Conservation (phyloP, 2,329 filamentous ascomycete species). For the Scedosporium boydii region DNA sequence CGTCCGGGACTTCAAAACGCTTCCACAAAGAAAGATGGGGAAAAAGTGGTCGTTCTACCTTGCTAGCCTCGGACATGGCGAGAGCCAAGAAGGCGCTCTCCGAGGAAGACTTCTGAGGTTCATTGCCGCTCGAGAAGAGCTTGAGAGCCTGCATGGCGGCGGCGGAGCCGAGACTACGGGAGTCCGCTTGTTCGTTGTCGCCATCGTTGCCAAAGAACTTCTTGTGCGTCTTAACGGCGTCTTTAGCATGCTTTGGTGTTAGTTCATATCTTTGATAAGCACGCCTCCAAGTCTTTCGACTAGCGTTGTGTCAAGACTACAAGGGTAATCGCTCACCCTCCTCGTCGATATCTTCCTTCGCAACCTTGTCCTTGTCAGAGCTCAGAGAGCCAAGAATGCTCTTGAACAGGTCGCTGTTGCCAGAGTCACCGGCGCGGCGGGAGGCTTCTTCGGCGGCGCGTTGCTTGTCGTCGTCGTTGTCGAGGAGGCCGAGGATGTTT, state of each 20-base stretch:
- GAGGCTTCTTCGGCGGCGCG: slow-evolving; percentile 38
- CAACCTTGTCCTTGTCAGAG: slow-evolving; percentile 38
- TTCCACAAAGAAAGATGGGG: neutral
- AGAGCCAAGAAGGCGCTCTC: slow-evolving; percentile 76
- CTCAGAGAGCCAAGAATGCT: slow-evolving; percentile 35
- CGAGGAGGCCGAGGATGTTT: slow-evolving; percentile 12
- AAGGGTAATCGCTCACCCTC: slow-evolving; percentile 27
- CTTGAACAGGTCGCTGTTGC: slow-evolving; percentile 38
- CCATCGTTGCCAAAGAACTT: slow-evolving; percentile 55
- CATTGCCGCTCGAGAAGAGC: slow-evolving; percentile 57
- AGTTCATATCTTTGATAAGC: neutral
- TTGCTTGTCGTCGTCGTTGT: slow-evolving; percentile 38
- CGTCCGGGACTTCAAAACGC: neutral
- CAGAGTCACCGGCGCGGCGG: slow-evolving; percentile 34
- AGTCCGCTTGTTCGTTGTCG: slow-evolving; percentile 34
- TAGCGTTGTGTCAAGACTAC: neutral
- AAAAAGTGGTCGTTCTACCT: slow-evolving; percentile 37
- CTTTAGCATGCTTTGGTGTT: slow-evolving; percentile 20
- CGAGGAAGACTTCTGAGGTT: slow-evolving; percentile 24
- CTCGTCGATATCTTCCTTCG: slow-evolving; percentile 39
- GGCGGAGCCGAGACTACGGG: slow-evolving; percentile 54
- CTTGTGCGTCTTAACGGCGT: slow-evolving; percentile 67
- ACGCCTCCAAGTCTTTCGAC: neutral
- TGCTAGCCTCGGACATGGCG: slow-evolving; percentile 80
- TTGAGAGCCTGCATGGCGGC: slow-evolving; percentile 77